Evolutionary conservation across 2,329 filamentous ascomycete genomes (phyloP).

Genomic region (Clonostachys solani): DNA sequence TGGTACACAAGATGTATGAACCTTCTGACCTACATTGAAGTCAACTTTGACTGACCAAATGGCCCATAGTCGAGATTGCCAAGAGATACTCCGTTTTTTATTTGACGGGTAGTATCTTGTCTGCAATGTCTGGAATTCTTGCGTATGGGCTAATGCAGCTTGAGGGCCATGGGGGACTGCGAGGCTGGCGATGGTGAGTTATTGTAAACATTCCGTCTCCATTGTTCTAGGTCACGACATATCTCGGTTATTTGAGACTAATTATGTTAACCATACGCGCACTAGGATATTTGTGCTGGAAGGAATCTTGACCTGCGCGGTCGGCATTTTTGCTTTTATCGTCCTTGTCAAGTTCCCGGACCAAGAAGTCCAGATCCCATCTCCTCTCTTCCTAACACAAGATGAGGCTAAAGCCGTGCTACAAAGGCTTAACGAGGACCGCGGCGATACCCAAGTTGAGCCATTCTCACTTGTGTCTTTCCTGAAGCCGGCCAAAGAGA

Average conservation of each 20-base stretch:
- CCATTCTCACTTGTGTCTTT: conserved; percentile 4
- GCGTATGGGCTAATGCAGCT: conserved; percentile 13
- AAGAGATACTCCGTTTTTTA: conserved; percentile 18
- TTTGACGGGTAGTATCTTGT: conserved; percentile 11
- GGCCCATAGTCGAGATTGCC: neutral
- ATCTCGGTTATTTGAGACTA: too few relatives aligned
- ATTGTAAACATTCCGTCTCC: too few relatives aligned
- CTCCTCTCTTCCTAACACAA: conserved; percentile 1
- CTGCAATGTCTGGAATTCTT: conserved; percentile 14
- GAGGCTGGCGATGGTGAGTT: conserved; percentile 11
- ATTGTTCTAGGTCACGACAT: too few relatives aligned
- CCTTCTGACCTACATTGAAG: too few relatives aligned
- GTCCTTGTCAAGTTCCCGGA: conserved; percentile 15
- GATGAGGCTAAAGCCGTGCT: conserved; percentile 5
- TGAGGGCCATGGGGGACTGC: conserved; percentile 7
- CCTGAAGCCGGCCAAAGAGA: conserved; percentile 4
- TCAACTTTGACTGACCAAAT: too few relatives aligned
- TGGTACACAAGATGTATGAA: neutral
- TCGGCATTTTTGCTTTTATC: conserved; percentile 23
- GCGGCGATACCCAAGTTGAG: conserved; percentile 6
- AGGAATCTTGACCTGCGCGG: conserved; percentile 18
- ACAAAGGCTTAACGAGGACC: conserved; percentile 6
- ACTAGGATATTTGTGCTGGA: conserved; percentile 13
- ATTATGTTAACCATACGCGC: too few relatives aligned
- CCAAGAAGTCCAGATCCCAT: neutral